These are phyloP conservation scores for Penicillium sp. DNA, from an alignment of 2,329 filamentous ascomycete species.

Conservation along the genomic window DNA sequence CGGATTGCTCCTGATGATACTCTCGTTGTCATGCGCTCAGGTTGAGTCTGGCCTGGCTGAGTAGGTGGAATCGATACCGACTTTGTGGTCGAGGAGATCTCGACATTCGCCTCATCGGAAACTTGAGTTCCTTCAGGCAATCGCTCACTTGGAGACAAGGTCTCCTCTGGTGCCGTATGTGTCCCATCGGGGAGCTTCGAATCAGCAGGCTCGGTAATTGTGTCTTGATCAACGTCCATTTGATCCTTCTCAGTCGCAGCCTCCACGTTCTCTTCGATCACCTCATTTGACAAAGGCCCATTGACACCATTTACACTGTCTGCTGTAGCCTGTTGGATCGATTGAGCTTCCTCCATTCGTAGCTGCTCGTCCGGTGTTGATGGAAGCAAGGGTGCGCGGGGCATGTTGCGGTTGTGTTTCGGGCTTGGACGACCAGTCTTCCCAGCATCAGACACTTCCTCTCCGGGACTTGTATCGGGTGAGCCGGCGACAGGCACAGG, in stretches of 20 bases:
- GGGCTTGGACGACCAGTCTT: conserved; percentile 45
- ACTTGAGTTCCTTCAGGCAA: conserved; percentile 15
- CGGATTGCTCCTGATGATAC: conserved; percentile 72
- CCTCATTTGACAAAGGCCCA: conserved; percentile 28
- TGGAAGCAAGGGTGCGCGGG: conserved; percentile 40
- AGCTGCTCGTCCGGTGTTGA: conserved; percentile 64
- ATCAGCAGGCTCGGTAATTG: conserved; percentile 12
- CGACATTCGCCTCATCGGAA: conserved; percentile 15
- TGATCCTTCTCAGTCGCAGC: conserved; percentile 18
- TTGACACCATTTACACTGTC: conserved; percentile 15
- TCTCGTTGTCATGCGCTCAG: conserved; percentile 68
- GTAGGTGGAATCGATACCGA: conserved; percentile 23
- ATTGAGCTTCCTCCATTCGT: conserved; percentile 59
- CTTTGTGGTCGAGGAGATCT: conserved; percentile 30
- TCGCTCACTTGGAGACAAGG: conserved; percentile 18
- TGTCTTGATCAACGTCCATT: conserved; percentile 24
- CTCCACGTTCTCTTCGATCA: conserved; percentile 30
- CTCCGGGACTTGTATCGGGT: conserved; percentile 74
- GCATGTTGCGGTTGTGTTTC: conserved; percentile 28
- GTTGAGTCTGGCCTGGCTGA: conserved; percentile 37
- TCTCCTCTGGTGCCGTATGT: conserved; percentile 6
- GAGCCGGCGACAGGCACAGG: conserved; percentile 70
- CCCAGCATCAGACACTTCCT: conserved; percentile 56
- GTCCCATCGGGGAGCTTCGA: conserved; percentile 10
- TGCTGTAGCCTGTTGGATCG: conserved; percentile 33